Conservation (phyloP, 352 stramenopile genomes). For the Phytophthora pluvialis region DNA sequence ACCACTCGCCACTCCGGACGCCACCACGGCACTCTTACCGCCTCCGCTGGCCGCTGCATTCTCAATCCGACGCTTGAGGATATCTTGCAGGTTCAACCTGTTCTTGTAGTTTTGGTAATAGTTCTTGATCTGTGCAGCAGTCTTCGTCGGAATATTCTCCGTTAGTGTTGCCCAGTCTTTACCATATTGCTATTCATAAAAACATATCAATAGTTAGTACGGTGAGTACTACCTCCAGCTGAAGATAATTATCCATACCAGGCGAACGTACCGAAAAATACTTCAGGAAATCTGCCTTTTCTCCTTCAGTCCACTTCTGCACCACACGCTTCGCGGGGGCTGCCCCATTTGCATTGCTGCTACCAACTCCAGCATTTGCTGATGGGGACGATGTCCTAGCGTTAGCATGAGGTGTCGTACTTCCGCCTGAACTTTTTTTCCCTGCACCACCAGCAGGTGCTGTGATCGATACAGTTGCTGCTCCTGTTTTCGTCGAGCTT, state of each 20-base stretch:
- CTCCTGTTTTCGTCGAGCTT: background rate
- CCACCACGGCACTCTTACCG: conserved; percentile 9
- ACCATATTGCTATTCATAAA: conserved; percentile 64
- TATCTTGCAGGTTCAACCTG: conserved; percentile 86
- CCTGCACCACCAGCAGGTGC: conserved; percentile 4
- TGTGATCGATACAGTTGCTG: conserved; percentile 5
- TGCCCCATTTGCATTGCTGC: conserved; percentile 17
- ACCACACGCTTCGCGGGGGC: conserved; percentile 77
- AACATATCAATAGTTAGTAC: conserved; percentile 20
- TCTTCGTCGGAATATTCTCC: conserved; percentile 90
- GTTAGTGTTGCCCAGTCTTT: conserved; percentile 91
- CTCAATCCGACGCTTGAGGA: conserved; percentile 83
- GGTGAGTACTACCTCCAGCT: background rate
- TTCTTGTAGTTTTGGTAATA: conserved; percentile 96
- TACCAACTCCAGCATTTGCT: conserved; percentile 24
- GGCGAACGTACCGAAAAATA: conserved; percentile 80
- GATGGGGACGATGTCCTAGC: conserved; percentile 24
- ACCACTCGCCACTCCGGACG: conserved; percentile 18
- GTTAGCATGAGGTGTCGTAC: conserved; percentile 21
- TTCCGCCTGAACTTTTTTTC: conserved; percentile 23
- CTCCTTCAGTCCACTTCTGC: conserved; percentile 91
- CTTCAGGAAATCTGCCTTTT: conserved; percentile 90
- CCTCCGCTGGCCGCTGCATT: conserved; percentile 37
- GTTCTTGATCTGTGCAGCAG: conserved; percentile 91
- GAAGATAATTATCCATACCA: background rate